Conservation (phyloP, 495 filamentous ascomycete genomes). For the Hypoxylon lienhwacheense region DNA sequence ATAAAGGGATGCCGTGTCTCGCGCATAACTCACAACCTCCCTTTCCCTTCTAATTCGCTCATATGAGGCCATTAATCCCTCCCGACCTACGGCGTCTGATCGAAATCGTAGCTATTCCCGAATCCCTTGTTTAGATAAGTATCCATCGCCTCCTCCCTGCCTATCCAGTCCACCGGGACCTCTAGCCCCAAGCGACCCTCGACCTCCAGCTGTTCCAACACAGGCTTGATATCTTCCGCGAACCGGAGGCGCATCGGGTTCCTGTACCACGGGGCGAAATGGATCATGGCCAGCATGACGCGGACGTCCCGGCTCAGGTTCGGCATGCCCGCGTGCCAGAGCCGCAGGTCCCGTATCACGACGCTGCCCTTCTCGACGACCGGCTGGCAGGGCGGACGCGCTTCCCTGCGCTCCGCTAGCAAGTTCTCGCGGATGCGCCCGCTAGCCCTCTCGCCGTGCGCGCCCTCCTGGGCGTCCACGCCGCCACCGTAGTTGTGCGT, state of each 20-base stretch:
- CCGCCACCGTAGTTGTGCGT: conserved; percentile 47
- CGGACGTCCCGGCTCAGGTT: conserved; percentile 52
- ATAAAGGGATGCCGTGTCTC: too few relatives aligned
- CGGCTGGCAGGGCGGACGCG: conserved; percentile 51
- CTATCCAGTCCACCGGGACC: conserved; percentile 49
- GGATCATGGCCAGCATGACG: conserved; percentile 62
- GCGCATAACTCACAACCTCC: background rate
- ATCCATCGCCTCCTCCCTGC: conserved; percentile 37
- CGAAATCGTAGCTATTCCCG: conserved; percentile 56
- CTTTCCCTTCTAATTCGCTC: too few relatives aligned
- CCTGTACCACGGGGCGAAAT: conserved; percentile 52
- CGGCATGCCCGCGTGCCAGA: conserved; percentile 65
- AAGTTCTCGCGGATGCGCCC: conserved; percentile 50
- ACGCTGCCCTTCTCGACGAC: conserved; percentile 55
- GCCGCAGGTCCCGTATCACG: conserved; percentile 57
- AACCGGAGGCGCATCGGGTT: conserved; percentile 57
- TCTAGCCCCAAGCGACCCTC: conserved; percentile 41
- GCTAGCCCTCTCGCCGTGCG: conserved; percentile 53
- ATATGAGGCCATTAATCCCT: background rate
- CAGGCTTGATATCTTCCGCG: conserved; percentile 45
- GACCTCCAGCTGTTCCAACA: conserved; percentile 39
- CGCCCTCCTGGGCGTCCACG: conserved; percentile 50
- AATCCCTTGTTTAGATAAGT: conserved; percentile 51
- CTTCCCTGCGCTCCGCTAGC: conserved; percentile 44
- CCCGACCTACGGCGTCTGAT: conserved; percentile 34